phyloP scores from a whole-genome alignment of 768 basidiomycete species.

The Pilatotrama ljubarskyi region DNA sequence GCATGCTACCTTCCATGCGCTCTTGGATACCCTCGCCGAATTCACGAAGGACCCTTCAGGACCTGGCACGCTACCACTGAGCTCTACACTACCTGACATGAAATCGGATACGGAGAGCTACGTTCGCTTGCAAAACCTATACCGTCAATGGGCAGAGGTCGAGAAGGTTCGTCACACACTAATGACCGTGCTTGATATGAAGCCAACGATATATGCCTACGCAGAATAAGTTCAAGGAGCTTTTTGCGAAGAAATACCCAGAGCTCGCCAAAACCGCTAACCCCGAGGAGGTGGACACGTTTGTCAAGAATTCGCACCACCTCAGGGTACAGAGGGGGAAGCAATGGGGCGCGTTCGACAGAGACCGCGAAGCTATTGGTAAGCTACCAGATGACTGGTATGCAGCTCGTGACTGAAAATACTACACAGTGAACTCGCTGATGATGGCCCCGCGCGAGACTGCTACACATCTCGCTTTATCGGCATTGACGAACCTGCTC shows the following conservation, averaged over 20 bases:
- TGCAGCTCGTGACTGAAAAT: background rate
- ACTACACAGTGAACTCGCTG: conserved; percentile 15
- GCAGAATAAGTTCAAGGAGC: conserved; percentile 31
- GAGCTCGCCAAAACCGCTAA: conserved; percentile 48
- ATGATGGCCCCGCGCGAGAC: conserved; percentile 50
- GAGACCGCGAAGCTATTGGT: conserved; percentile 52
- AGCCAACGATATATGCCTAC: background rate
- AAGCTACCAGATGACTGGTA: conserved; percentile 18
- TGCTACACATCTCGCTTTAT: conserved; percentile 73
- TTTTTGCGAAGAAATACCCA: conserved; percentile 44
- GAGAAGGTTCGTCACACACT: conserved; percentile 50
- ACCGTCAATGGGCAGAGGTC: conserved; percentile 71
- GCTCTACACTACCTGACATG: conserved; percentile 91
- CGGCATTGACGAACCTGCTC: conserved; percentile 48
- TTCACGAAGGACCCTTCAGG: conserved; percentile 59
- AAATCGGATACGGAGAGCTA: conserved; percentile 86
- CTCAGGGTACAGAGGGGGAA: conserved; percentile 65
- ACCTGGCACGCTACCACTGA: conserved; percentile 67
- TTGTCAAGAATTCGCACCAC: conserved; percentile 80
- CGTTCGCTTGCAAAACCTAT: conserved; percentile 82
- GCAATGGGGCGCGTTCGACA: conserved; percentile 58
- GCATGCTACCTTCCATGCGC: conserved; percentile 65
- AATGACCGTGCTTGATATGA: background rate
- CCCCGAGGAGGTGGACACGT: conserved; percentile 60
- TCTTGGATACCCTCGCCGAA: conserved; percentile 69